Conservation (phyloP, 2,329 filamentous ascomycete species). For the Calonectria crousiana region DNA sequence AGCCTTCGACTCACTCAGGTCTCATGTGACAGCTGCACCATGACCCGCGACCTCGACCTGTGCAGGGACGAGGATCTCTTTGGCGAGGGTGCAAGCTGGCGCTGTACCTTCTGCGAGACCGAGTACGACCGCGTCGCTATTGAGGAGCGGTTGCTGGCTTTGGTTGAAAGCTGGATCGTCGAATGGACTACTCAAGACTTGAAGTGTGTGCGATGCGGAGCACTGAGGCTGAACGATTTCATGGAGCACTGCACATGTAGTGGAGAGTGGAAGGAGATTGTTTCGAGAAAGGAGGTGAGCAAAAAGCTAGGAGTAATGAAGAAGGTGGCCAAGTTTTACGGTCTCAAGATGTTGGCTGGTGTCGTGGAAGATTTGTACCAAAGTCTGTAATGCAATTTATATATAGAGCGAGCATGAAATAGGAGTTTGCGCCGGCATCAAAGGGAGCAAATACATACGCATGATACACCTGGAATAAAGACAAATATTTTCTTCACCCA, state of each 20-base stretch:
- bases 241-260: conserved; percentile 97
- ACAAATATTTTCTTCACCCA: background rate
- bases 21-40: conserved; percentile 91
- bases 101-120: conserved; percentile 80
- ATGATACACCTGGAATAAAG: conserved; percentile 10
- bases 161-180: conserved; percentile 80
- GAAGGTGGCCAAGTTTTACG: conserved; percentile 83
- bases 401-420: conserved; percentile 24
- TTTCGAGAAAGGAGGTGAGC: conserved; percentile 75
- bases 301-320: conserved; percentile 76
- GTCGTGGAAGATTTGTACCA: conserved; percentile 75
- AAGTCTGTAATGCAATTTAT: conserved; percentile 52
- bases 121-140: conserved; percentile 84
- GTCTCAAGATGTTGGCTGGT: conserved; percentile 82
- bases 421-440: conserved; percentile 36
- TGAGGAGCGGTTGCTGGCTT: conserved; percentile 84
- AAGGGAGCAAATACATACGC: background rate
- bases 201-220: conserved; percentile 79
- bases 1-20: conserved; percentile 80
- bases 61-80: conserved; percentile 90
- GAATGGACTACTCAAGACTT: conserved; percentile 93
- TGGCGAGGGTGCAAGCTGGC: conserved; percentile 69
- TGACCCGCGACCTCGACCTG: conserved; percentile 89
- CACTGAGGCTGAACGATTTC: conserved; percentile 88
- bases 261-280: conserved; percentile 82